Evolutionary conservation across 2,329 filamentous ascomycete species (phyloP).

Genomic region (Diaporthe caulivora): DNA sequence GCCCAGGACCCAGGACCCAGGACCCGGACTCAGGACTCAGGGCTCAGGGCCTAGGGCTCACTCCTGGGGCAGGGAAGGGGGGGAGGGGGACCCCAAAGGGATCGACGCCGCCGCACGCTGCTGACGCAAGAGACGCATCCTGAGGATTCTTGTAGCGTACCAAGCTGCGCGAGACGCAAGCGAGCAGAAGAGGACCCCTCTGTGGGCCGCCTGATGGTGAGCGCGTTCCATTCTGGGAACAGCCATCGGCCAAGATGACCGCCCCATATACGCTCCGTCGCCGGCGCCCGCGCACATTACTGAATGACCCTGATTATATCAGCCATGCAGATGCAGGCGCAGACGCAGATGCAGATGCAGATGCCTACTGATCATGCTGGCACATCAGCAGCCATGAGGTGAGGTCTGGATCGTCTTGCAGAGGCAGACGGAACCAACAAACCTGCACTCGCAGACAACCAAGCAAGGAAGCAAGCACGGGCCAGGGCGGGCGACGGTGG

Average conservation of each 20-base stretch:
- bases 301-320: slow-evolving; percentile 35
- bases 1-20: slow-evolving; percentile 17
- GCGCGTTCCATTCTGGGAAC: slow-evolving; percentile 32
- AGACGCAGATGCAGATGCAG: slow-evolving; percentile 14
- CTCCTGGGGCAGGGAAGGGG: slow-evolving; percentile 10
- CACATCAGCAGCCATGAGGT: slow-evolving; percentile 23
- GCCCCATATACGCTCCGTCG: background rate
- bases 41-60: background rate
- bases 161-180: slow-evolving; percentile 18
- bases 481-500: slow-evolving; percentile 30
- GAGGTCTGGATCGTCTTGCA: slow-evolving; percentile 19
- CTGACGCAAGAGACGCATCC: slow-evolving; percentile 37
- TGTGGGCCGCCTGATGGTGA: slow-evolving; percentile 31
- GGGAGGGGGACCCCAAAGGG: slow-evolving; percentile 16
- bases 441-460: background rate
- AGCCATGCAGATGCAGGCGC: slow-evolving; percentile 29
- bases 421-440: background rate
- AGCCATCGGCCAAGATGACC: background rate
- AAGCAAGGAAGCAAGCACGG: slow-evolving; percentile 24
- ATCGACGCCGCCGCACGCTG: slow-evolving; percentile 32
- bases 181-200: slow-evolving; percentile 3
- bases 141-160: slow-evolving; percentile 19
- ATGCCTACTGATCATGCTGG: slow-evolving; percentile 36
- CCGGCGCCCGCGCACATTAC: slow-evolving; percentile 12
- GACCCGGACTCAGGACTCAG: slow-evolving; percentile 4